Conservation (phyloP, 768 basidiomycete genomes). For the Lentinula sp. region DNA sequence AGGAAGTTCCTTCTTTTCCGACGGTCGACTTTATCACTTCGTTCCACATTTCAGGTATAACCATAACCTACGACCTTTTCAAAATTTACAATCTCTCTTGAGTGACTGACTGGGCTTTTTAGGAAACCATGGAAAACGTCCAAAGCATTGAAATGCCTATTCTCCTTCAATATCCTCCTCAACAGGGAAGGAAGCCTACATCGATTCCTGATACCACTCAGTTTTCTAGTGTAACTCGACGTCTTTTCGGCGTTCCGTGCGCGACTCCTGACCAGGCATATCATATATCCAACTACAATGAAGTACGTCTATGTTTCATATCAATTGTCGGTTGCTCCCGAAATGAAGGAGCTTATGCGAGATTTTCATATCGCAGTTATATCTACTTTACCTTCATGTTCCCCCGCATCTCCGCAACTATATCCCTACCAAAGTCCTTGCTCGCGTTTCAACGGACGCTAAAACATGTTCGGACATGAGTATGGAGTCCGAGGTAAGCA, state of each 20-base stretch:
- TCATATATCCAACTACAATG: constrained; percentile 11
- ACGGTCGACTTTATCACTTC: background rate
- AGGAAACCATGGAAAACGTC: background rate
- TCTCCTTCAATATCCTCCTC: constrained; percentile 11
- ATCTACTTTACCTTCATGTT: constrained; percentile 12
- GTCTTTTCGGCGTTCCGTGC: constrained; percentile 15
- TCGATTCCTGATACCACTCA: constrained; percentile 18
- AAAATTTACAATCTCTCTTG: background rate
- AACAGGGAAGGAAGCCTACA: constrained; percentile 14
- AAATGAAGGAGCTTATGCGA: background rate
- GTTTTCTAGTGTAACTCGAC: constrained; percentile 13
- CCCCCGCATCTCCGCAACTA: constrained; percentile 6
- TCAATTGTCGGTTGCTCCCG: background rate
- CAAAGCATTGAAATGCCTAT: constrained; percentile 8
- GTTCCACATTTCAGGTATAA: background rate
- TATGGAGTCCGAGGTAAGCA: constrained; percentile 16
- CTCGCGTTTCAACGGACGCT: constrained; percentile 15
- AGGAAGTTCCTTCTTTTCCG: background rate
- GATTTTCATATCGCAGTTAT: constrained; percentile 10
- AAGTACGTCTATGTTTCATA: constrained; percentile 9
- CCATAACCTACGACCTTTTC: background rate
- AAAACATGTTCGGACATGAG: constrained; percentile 18
- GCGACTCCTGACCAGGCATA: constrained; percentile 14
- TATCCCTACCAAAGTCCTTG: constrained; percentile 14
- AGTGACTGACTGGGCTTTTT: background rate